These are phyloP conservation scores for Camelina sativa DNA, from an alignment of 345 rosid genomes.

Conservation along the genomic window DNA sequence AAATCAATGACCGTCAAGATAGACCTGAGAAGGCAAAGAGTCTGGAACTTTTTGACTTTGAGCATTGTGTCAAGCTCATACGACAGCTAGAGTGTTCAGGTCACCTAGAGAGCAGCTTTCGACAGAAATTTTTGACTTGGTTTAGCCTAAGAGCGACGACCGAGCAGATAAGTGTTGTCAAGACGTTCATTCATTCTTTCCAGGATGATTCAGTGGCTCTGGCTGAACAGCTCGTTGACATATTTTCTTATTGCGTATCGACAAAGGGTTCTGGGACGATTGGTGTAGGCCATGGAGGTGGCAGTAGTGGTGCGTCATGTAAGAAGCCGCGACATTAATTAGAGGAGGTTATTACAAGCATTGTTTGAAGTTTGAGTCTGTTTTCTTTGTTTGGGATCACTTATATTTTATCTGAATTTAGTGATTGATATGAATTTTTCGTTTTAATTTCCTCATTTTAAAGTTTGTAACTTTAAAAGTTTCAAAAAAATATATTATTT, in stretches of 20 bases:
- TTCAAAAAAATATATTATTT: neutral
- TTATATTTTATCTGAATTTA: neutral
- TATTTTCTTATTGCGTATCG: conserved; percentile 65
- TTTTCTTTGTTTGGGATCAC: neutral
- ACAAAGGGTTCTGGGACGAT: conserved; percentile 33
- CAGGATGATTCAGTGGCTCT: conserved; percentile 67
- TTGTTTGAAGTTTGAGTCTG: neutral
- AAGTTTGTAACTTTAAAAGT: neutral
- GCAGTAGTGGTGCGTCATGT: conserved; percentile 50
- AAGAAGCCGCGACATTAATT: conserved; percentile 77
- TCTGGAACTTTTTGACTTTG: conserved; percentile 7
- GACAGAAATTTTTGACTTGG: conserved; percentile 92
- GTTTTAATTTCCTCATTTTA: neutral
- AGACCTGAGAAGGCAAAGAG: neutral
- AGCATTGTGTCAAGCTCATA: conserved; percentile 69
- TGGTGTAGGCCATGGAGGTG: neutral
- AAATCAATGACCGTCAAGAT: neutral
- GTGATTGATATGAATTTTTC: neutral
- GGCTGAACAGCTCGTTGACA: conserved; percentile 80
- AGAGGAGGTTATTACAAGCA: neutral
- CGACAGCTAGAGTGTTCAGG: conserved; percentile 77
- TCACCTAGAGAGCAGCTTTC: conserved; percentile 68
- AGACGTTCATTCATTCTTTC: conserved; percentile 65
- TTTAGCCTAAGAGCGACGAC: conserved; percentile 75
- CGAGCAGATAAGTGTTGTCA: conserved; percentile 68